Base-by-base conservation (phyloP, 352 stramenopile species). In the Pythium grandisporangium region DNA sequence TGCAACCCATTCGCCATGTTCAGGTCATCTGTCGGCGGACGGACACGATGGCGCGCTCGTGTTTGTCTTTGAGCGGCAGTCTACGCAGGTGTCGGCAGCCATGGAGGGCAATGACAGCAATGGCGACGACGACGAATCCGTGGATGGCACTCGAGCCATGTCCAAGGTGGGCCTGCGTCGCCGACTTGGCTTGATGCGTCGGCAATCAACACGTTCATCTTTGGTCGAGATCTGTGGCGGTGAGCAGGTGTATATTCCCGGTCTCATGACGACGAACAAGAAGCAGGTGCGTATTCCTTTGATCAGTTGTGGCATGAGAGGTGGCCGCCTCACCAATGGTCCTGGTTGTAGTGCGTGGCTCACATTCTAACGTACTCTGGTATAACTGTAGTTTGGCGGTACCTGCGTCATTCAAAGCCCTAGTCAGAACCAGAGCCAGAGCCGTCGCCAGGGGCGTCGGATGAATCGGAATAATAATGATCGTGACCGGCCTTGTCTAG, bases 171-270 rank as follows among this genome's bases (percentile, higher is more conserved):
- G 50, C 1, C 16, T 60, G 4, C 30, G 35, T 5, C 45, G 41
- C 21, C 50, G 55, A 12, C 44, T 63, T 8, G 51, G 49, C 3
- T 16, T 62, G 8, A 11, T 42, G n/a, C 17, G n/a, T 10, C 50
- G 38, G 6, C 42, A 34, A 0, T 32, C 39, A 11, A 38, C 42
- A 11, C 48, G 48, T 11, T 36, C 43, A 10, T 55, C 61, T 27
- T 40, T 56, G 10, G 47, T 55, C 2, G 55, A 65, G n/a, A 59
- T 71, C 27, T 66, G 55, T 14, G 61, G 61, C 5, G 61, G 61
- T 13, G 58, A 68, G 16, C 43, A 36, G 6, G 38, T 71, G 13
- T 43, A 32, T 16, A 68, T 71, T 36, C 50, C 50, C 3, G 61
- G 61, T 23, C 45, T 71, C 21, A 33, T 51, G 5, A 27, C 30